phyloP scores from a whole-genome alignment of 805 yeast genomes.

The Metschnikowia cerradonensis region DNA sequence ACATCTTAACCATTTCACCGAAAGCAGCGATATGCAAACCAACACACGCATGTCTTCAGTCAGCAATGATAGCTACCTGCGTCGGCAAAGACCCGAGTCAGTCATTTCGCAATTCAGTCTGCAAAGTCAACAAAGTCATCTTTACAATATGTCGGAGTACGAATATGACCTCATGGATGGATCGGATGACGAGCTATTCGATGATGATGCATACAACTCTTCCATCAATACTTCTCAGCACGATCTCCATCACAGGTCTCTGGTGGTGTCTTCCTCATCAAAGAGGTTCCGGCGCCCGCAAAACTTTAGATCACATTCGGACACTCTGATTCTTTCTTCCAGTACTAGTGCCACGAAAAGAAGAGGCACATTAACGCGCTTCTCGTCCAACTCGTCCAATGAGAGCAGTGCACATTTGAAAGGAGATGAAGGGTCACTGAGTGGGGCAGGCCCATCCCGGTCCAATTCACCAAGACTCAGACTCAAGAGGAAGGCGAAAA shows the following conservation, averaged over 20 bases:
- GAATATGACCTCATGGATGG: constrained; percentile 39
- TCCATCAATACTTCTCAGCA: constrained; percentile 33
- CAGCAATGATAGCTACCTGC: constrained; percentile 10
- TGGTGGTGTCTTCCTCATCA: constrained; percentile 13
- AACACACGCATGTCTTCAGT: constrained; percentile 3
- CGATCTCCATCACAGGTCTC: constrained; percentile 19
- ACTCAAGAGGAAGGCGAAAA: constrained; percentile 9
- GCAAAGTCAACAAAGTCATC: constrained; percentile 37
- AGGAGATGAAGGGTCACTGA: constrained; percentile 6
- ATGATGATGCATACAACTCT: constrained; percentile 37
- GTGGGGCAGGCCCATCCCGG: constrained; percentile 4
- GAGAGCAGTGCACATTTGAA: constrained; percentile 22
- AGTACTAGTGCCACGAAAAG: constrained; percentile 26
- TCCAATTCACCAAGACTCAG: constrained; percentile 11
- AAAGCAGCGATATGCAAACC: not conserved
- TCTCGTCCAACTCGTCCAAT: constrained; percentile 37
- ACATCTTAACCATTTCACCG: not conserved
- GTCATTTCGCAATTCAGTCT: constrained; percentile 39
- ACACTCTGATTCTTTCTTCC: constrained; percentile 31
- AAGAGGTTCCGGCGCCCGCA: constrained; percentile 26
- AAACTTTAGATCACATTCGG: constrained; percentile 32
- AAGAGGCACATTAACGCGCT: constrained; percentile 29
- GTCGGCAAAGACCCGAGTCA: constrained; percentile 34
- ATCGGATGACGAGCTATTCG: constrained; percentile 33
- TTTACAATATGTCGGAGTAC: constrained; percentile 41